Evolutionary conservation across 495 filamentous ascomycete species (phyloP), one percentile per base, ranked within the genome.

Genomic region (Podospora australis): DNA sequence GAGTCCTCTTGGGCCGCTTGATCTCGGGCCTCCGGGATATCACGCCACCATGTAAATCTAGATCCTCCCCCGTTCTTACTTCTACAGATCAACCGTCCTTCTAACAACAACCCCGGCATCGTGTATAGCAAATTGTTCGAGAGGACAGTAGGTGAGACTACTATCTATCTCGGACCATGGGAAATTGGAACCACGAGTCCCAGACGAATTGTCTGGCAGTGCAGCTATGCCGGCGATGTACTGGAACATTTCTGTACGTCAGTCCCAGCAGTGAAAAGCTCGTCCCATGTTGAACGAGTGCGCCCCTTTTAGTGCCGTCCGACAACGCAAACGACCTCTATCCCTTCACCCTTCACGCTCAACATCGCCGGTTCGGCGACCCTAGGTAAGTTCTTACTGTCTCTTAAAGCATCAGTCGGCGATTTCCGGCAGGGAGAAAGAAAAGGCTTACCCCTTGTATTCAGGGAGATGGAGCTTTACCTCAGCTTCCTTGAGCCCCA

Each of bases 161-260:
- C 62, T 6, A 53, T 68, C 35, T 68, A 65, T 45, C 64, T 68
- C 17, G 64, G 64, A 39, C 64, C 64, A 7, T 68, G 62, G 62
- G 64, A 68, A 47, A 54, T 68, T 8, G 48, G 58, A 3, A 53
- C 51, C 22, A 48, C 55, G 30, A 53, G 57, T 25, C 53, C 58
- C 2, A 57, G 62, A 7, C 58, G 62, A 4, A 46, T 68, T 4
- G 39, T 62, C 22, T 68, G 65, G 65, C 63, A 64, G 32, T 64
- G 65, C 36, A 62, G 58, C 29, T 68, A 68, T 39, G 54, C 54
- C 21, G 60, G 65, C 53, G 62, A 68, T 48, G 50, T 59, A 24
- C 55, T 68, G 25, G 65, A 68, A 26, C 65, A 68, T 41, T 66
- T 59, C 38, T 44, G 64, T 67, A 62, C 20, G 64, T 59, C 9